phyloP scores from a whole-genome alignment of 495 filamentous ascomycete species.

The Penicillium tannophilum region DNA sequence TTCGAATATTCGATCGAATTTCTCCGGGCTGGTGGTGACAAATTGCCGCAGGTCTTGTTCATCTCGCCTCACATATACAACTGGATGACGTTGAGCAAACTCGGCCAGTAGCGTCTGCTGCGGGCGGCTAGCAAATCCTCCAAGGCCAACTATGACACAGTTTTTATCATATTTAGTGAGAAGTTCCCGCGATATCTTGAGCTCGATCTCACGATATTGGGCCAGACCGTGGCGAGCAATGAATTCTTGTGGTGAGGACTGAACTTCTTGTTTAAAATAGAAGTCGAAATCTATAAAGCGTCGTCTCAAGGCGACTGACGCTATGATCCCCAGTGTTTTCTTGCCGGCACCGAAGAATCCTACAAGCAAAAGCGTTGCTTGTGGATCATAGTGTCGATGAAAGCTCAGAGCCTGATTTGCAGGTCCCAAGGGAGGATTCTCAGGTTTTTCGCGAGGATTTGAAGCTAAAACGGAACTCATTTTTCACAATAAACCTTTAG shows the following conservation, averaged over 20 bases:
- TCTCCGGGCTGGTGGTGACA: constrained; percentile 40
- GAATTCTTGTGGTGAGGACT: constrained; percentile 57
- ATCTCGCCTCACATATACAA: constrained; percentile 67
- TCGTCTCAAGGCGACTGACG: constrained; percentile 65
- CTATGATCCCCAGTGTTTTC: constrained; percentile 69
- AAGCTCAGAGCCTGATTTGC: constrained; percentile 5
- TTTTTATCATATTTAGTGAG: constrained; percentile 55
- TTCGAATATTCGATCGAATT: constrained; percentile 47
- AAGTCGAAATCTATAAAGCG: constrained; percentile 67
- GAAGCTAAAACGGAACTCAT: constrained; percentile 6
- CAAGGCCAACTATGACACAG: constrained; percentile 62
- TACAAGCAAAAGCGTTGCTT: constrained; percentile 68
- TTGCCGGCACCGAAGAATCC: constrained; percentile 71
- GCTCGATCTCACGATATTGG: constrained; percentile 57
- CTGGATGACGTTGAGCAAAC: constrained; percentile 52
- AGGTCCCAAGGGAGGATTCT: background rate
- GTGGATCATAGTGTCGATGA: constrained; percentile 20
- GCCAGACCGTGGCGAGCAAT: constrained; percentile 57
- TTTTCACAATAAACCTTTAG: background rate
- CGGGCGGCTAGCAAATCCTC: constrained; percentile 18
- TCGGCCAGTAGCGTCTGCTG: constrained; percentile 29
- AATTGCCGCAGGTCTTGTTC: constrained; percentile 44
- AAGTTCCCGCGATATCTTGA: constrained; percentile 57
- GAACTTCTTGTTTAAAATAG: constrained; percentile 60
- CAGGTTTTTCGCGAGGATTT: background rate